These are phyloP conservation scores for Phytophthora idaei DNA, from an alignment of 352 stramenopile genomes.

Conservation along the genomic window DNA sequence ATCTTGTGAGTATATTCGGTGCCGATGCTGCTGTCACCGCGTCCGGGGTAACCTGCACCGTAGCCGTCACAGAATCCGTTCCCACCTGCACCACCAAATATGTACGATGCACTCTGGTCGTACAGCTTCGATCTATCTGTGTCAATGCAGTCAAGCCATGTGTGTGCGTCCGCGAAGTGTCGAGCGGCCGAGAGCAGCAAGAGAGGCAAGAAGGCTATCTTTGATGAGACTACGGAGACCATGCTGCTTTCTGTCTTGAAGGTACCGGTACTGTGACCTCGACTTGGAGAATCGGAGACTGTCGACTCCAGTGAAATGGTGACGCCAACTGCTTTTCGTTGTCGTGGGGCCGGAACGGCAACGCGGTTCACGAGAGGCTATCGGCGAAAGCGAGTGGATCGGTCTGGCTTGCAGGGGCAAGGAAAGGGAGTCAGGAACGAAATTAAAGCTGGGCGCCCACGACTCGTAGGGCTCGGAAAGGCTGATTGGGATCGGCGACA, in stretches of 20 bases:
- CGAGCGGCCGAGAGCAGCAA: conserved; percentile 19
- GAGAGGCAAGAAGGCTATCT: conserved; percentile 10
- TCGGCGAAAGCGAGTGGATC: background rate
- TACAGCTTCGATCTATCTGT: conserved; percentile 63
- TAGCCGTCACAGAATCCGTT: conserved; percentile 80
- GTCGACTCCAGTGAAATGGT: conserved; percentile 2
- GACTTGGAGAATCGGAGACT: conserved; percentile 25
- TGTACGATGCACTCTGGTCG: conserved; percentile 65
- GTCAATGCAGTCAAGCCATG: conserved; percentile 72
- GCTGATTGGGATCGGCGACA: conserved; percentile 20
- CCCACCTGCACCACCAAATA: conserved; percentile 61
- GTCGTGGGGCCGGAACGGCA: conserved; percentile 17
- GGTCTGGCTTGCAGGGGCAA: conserved; percentile 15
- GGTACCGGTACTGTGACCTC: conserved; percentile 5
- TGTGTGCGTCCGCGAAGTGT: conserved; percentile 48
- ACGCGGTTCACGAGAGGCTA: conserved; percentile 16
- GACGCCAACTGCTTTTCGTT: conserved; percentile 18
- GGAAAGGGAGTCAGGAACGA: conserved; percentile 22
- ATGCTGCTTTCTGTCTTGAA: conserved; percentile 6
- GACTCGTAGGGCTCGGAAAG: conserved; percentile 10
- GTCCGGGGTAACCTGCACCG: conserved; percentile 61
- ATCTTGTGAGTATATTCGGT: conserved; percentile 71
- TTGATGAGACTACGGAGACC: conserved; percentile 24
- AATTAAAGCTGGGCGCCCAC: conserved; percentile 18
- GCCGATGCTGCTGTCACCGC: conserved; percentile 56